Percentiles rank a stretch among this genome's conserved stretches.
Evolutionary conservation across 768 basidiomycete genomes (phyloP).

Genomic region (Boletus speciosus): DNA sequence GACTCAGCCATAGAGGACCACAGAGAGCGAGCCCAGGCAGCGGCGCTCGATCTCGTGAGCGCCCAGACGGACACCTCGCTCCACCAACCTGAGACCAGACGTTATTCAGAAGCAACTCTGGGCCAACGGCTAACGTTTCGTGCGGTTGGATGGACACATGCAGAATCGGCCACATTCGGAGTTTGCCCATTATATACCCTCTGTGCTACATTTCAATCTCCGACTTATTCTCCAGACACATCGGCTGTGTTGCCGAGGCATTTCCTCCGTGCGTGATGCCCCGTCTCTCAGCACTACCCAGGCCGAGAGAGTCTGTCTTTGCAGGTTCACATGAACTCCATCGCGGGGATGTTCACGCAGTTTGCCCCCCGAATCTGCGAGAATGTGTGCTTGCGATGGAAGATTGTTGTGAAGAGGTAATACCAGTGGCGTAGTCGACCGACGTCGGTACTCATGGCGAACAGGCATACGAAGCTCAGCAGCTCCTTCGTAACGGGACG

Average conservation of each 20-base stretch:
- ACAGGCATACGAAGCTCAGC: constrained; percentile 67
- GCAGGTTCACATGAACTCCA: constrained; percentile 63
- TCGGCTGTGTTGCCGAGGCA: constrained; percentile 13
- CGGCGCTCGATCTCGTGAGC: constrained; percentile 50
- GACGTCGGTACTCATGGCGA: not conserved
- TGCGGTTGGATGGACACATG: constrained; percentile 66
- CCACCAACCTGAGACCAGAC: constrained; percentile 72
- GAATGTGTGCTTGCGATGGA: constrained; percentile 79
- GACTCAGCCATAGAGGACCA: constrained; percentile 42
- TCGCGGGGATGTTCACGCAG: constrained; percentile 57
- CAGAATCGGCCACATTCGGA: constrained; percentile 21
- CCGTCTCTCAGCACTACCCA: constrained; percentile 47
- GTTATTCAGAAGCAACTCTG: constrained; percentile 48
- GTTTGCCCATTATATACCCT: constrained; percentile 28
- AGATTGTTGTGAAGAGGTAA: constrained; percentile 76
- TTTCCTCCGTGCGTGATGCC: constrained; percentile 32
- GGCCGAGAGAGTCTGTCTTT: constrained; percentile 65
- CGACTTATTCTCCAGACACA: constrained; percentile 16
- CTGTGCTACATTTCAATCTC: constrained; percentile 24
- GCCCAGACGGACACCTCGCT: constrained; percentile 59
- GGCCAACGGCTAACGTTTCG: constrained; percentile 58
- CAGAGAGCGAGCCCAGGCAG: constrained; percentile 35
- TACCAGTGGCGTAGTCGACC: constrained; percentile 3
- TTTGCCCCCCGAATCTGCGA: constrained; percentile 66
- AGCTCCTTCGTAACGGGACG: constrained; percentile 65